Base-by-base conservation (phyloP, 352 stramenopile species). In the Phytophthora idaei region DNA sequence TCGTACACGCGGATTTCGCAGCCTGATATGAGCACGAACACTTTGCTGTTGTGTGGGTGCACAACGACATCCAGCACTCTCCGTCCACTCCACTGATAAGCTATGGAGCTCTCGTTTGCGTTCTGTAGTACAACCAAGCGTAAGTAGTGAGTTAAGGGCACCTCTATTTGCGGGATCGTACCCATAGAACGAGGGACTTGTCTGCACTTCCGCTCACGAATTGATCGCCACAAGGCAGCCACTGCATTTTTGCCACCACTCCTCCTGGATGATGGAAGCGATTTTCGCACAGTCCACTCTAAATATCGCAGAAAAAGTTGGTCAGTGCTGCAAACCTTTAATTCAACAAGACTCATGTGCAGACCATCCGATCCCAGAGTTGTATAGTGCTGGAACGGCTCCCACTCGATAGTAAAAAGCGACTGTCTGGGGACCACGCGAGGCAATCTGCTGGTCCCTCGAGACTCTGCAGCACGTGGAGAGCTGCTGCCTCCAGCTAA, bases 161-260 rank as follows among this genome's bases (percentile, higher is more conserved):
- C 6, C 36, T 31, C 37, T 10, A 10, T 14, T 51, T n/a, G 1
- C 3, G 3, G 1, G 14, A 3, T 28, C 77, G n/a, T 77, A 94
- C 86, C 86, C 86, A 93, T 21, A 94, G 45, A 32, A 93, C 58
- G 10, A 94, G 72, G 10, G 82, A 91, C 28, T 92, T 92, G 39
- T 94, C 81, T 0, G 81, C 66, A 42, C 83, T 94, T 1, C 82
- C 84, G 57, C 76, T 91, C 14, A 93, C 61, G 55, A 94, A 93
- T 31, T 90, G 78, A 14, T 72, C 66, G 2, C 77, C 81, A 57
- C 77, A 68, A 1, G 84, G 79, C 25, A 90, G 42, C 86, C 86
- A 94, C 28, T 79, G 71, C 12, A 89, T 60, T 10, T 64, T 78
- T 4, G 71, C 71, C 12, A 91, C 83, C 21, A 68, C 73, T 27